These are phyloP conservation scores for Paragyromitra xinjiangensis DNA, from an alignment of 495 filamentous ascomycete genomes.

Conservation along the genomic window DNA sequence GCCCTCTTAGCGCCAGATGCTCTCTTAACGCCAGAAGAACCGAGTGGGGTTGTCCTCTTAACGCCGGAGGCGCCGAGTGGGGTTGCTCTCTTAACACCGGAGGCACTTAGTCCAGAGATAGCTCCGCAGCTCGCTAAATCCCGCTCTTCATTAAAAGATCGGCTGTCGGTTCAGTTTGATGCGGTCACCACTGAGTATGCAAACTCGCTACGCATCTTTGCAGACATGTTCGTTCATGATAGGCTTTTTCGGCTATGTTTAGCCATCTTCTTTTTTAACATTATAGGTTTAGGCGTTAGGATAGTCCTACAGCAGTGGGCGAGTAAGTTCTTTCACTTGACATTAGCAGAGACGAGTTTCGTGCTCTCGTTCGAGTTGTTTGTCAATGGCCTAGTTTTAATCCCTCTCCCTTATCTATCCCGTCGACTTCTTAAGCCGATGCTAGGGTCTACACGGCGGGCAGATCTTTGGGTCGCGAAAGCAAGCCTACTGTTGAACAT, in stretches of 20 bases:
- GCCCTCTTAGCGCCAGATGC: slow-evolving; percentile 8
- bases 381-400: slow-evolving; percentile 9
- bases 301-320: slow-evolving; percentile 35
- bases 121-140: not conserved
- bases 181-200: slow-evolving; percentile 19
- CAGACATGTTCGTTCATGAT: slow-evolving; percentile 20
- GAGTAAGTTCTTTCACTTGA: slow-evolving; percentile 29
- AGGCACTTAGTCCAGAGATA: not conserved
- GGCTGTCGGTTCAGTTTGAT: slow-evolving; percentile 10
- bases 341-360: slow-evolving; percentile 29
- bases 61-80: not conserved
- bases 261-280: slow-evolving; percentile 32
- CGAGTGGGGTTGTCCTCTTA: slow-evolving; percentile 4
- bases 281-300: slow-evolving; percentile 22
- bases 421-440: slow-evolving; percentile 6
- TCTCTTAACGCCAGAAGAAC: slow-evolving; percentile 6
- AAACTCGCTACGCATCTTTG: slow-evolving; percentile 18
- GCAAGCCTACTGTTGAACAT: slow-evolving; percentile 30
- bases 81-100: not conserved
- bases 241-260: slow-evolving; percentile 28
- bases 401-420: slow-evolving; percentile 18
- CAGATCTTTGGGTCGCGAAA: slow-evolving; percentile 29
- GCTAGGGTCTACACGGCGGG: slow-evolving; percentile 18
- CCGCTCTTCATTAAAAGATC: not conserved
- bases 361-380: slow-evolving; percentile 34